phyloP scores from a whole-genome alignment of 2,329 filamentous ascomycete genomes.

The Colletotrichum filicis region DNA sequence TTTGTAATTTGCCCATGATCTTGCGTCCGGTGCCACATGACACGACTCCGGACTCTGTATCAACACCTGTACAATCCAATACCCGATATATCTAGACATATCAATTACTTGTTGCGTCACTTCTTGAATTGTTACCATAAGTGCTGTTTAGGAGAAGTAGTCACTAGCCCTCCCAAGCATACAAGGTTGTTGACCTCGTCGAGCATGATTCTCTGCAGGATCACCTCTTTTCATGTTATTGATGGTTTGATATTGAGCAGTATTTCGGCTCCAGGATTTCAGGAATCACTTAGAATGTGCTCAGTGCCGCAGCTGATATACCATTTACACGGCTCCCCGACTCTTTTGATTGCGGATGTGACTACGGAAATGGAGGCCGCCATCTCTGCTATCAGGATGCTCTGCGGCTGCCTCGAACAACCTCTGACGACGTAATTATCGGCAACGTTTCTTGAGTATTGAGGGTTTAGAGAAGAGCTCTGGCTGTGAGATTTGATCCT shows the following conservation, averaged over 20 bases:
- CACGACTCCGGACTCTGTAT: constrained; percentile 23
- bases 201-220: not conserved
- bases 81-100: constrained; percentile 3
- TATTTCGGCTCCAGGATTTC: not conserved
- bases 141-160: not conserved
- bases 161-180: not conserved
- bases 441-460: not conserved
- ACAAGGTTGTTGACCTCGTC: not conserved
- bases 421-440: not conserved
- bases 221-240: not conserved
- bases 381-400: not conserved
- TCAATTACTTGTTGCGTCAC: not conserved
- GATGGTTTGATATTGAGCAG: not conserved
- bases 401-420: not conserved
- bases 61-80: constrained; percentile 21
- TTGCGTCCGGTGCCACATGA: not conserved
- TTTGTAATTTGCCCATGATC: not conserved
- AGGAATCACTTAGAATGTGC: not conserved
- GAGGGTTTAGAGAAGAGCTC: not conserved
- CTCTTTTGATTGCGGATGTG: not conserved
- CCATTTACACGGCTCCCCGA: not conserved
- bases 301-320: not conserved
- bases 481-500: not conserved
- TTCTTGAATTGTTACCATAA: not conserved
- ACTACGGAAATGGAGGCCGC: not conserved